Evolutionary conservation across 169 alveolate species (phyloP).

Genomic region (Cyclospora cayetanensis): DNA sequence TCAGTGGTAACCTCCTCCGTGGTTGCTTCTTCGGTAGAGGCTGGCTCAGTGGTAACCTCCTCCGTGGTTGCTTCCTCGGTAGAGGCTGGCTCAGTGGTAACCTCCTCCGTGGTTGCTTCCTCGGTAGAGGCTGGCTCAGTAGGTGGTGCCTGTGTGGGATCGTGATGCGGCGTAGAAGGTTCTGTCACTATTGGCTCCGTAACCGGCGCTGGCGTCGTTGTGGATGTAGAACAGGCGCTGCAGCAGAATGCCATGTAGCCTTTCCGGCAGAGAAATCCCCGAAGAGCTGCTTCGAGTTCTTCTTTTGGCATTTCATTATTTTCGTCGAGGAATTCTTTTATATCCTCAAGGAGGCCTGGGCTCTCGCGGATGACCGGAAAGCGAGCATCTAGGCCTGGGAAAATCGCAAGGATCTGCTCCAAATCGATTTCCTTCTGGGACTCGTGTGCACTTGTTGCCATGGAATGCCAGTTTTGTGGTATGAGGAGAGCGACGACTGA

Average conservation of each 20-base stretch:
- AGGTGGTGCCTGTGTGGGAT: no score
- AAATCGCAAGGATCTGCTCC: conserved; percentile 11
- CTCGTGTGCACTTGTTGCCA: not conserved
- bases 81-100: no score
- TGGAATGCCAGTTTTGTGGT: not conserved
- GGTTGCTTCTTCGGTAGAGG: no score
- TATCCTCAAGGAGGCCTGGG: conserved; percentile 15
- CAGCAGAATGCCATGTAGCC: conserved; percentile 33
- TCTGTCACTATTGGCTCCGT: not conserved
- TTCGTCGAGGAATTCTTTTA: not conserved
- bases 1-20: no score
- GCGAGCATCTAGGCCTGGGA: conserved; percentile 24
- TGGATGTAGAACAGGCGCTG: conserved; percentile 2
- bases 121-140: no score
- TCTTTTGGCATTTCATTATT: not conserved
- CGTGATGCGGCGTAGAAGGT: no score
- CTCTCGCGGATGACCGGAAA: conserved; percentile 27
- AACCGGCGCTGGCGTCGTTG: not conserved
- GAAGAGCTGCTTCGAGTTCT: not conserved
- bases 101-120: no score
- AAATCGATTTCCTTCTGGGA: not conserved
- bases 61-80: no score
- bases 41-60: no score
- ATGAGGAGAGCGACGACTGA: conserved; percentile 19
- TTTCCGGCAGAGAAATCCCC: not conserved